Percentiles rank a stretch among this genome's conserved stretches.
phyloP scores from a whole-genome alignment of 495 filamentous ascomycete species.

The Lepidopterella palustris region DNA sequence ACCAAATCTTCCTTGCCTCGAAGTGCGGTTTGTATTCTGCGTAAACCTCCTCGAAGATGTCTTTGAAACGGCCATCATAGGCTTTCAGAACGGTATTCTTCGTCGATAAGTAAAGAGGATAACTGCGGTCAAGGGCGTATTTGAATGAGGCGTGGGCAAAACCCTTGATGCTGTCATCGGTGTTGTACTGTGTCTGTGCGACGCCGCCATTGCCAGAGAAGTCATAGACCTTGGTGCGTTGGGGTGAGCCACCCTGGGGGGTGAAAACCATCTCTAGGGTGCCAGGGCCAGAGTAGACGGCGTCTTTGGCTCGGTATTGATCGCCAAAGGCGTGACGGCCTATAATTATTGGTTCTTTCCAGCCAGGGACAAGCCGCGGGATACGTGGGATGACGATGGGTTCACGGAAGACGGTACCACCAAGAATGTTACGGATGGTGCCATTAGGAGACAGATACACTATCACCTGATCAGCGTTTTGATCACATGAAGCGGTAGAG shows the following conservation, averaged over 20 bases:
- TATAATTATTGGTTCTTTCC: slow-evolving; percentile 98
- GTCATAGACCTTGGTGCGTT: slow-evolving; percentile 83
- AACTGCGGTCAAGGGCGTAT: slow-evolving; percentile 74
- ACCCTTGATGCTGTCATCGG: slow-evolving; percentile 83
- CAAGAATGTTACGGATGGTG: slow-evolving; percentile 92
- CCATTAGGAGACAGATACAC: slow-evolving; percentile 99
- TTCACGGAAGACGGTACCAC: slow-evolving; percentile 96
- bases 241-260: slow-evolving; percentile 70
- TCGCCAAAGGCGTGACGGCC: slow-evolving; percentile 98
- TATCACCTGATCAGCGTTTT: too few relatives aligned
- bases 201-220: slow-evolving; percentile 80
- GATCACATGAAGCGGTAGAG: neutral
- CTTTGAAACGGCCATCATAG: slow-evolving; percentile 97
- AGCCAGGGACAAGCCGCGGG: slow-evolving; percentile 86
- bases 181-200: slow-evolving; percentile 95
- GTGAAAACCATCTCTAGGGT: slow-evolving; percentile 93
- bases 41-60: slow-evolving; percentile 97
- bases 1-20: slow-evolving; percentile 90
- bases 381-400: slow-evolving; percentile 92
- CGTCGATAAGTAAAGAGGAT: slow-evolving; percentile 97
- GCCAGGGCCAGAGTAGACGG: slow-evolving; percentile 70
- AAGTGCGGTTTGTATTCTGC: slow-evolving; percentile 84
- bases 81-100: slow-evolving; percentile 99
- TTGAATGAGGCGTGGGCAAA: slow-evolving; percentile 97
- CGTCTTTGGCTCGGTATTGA: slow-evolving; percentile 94